These are phyloP conservation scores for Dipsacomyces acuminosporus DNA, from an alignment of 371 early-diverging fungal species.

Conservation along the genomic window DNA sequence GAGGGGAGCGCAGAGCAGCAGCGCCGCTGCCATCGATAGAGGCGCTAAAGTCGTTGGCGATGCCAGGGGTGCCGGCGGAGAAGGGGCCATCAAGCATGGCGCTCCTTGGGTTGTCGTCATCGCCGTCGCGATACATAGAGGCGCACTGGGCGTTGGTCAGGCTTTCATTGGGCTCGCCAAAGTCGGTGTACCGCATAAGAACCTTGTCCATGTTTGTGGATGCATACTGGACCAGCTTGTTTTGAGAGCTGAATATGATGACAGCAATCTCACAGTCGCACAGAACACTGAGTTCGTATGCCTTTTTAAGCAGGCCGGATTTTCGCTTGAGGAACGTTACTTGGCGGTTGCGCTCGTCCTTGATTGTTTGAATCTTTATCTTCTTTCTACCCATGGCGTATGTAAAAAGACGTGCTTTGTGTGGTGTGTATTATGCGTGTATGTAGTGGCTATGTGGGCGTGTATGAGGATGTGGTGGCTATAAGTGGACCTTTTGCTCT, in stretches of 20 bases:
- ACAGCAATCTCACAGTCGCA: conserved; percentile 96
- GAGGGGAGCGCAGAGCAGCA: conserved; percentile 6
- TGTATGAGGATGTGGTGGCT: too few relatives aligned
- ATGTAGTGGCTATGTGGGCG: not conserved
- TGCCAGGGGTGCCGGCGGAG: conserved; percentile 8
- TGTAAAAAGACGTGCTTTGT: too few relatives aligned
- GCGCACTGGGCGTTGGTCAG: conserved; percentile 48
- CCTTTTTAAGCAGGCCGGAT: conserved; percentile 98
- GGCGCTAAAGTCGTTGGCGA: conserved; percentile 12
- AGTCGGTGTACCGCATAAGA: conserved; percentile 86
- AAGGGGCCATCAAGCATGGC: conserved; percentile 6
- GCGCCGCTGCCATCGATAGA: conserved; percentile 4
- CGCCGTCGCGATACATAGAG: conserved; percentile 36
- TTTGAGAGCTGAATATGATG: conserved; percentile 86
- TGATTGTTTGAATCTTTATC: conserved; percentile 92
- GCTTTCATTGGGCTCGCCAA: conserved; percentile 48
- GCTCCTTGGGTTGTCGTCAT: conserved; percentile 28
- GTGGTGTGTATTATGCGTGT: conserved; percentile 4
- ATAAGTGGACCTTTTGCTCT: too few relatives aligned
- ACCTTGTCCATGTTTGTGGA: conserved; percentile 89
- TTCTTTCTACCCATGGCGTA: conserved; percentile 94
- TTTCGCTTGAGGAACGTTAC: conserved; percentile 98
- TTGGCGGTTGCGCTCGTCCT: conserved; percentile 91
- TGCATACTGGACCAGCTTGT: conserved; percentile 89
- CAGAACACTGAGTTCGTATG: conserved; percentile 94